phyloP scores from a whole-genome alignment of 1,284 basidiomycete species.

The Puccinia horiana region DNA sequence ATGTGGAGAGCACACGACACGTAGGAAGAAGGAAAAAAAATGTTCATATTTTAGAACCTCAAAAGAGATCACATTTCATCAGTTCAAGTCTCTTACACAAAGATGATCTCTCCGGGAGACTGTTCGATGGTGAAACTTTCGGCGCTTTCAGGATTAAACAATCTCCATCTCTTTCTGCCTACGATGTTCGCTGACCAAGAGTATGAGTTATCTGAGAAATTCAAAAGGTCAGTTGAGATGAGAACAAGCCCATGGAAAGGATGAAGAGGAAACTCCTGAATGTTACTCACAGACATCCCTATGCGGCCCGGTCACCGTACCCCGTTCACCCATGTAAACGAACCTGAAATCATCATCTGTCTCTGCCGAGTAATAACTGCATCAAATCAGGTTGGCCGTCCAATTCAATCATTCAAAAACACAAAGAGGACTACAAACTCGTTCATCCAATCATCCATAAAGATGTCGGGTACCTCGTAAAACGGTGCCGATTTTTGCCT shows the following conservation, averaged over 20 bases:
- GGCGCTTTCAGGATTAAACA: slow-evolving; percentile 62
- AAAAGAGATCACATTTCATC: slow-evolving; percentile 51
- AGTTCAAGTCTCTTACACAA: slow-evolving; percentile 53
- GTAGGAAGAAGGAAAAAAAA: neutral
- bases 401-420: neutral
- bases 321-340: slow-evolving; percentile 60
- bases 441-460: slow-evolving; percentile 65
- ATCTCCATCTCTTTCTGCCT: slow-evolving; percentile 64
- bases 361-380: slow-evolving; percentile 52
- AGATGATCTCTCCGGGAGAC: slow-evolving; percentile 51
- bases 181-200: slow-evolving; percentile 66
- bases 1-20: slow-evolving; percentile 48
- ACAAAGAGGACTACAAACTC: slow-evolving; percentile 26
- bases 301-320: slow-evolving; percentile 62
- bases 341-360: slow-evolving; percentile 56
- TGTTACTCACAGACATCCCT: slow-evolving; percentile 62
- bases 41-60: neutral
- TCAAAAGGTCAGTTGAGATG: neutral
- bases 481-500: slow-evolving; percentile 51
- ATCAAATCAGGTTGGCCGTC: slow-evolving; percentile 11
- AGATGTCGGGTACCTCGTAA: slow-evolving; percentile 61
- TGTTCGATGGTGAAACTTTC: slow-evolving; percentile 54
- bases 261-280: neutral
- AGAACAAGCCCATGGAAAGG: neutral
- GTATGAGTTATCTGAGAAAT: slow-evolving; percentile 61